These are phyloP conservation scores for Elymus sibiricus DNA, from an alignment of 176 grass and related monocot genomes.

Conservation along the genomic window DNA sequence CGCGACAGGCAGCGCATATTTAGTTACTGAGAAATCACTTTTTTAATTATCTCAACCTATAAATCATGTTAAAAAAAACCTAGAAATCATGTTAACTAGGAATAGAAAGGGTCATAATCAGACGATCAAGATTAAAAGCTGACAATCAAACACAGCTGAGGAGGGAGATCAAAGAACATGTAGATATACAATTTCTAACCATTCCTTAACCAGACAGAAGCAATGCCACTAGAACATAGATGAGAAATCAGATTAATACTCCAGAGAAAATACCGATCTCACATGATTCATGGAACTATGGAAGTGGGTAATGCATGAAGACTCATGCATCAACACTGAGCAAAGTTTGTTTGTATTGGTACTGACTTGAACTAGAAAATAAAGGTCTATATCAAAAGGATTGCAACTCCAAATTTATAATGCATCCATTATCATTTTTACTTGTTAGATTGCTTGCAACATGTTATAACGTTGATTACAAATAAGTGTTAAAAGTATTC, in stretches of 20 bases:
- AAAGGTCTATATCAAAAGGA: neutral
- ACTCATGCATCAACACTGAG: neutral
- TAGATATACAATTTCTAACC: neutral
- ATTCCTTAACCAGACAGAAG: neutral
- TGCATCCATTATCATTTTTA: neutral
- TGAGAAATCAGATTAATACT: neutral
- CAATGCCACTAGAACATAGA: neutral
- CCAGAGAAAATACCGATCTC: neutral
- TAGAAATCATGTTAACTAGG: neutral
- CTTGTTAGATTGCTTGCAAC: neutral
- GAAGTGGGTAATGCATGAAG: constrained; percentile 7
- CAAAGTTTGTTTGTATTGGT: neutral
- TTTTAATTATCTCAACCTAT: neutral
- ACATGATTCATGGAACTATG: constrained; percentile 21
- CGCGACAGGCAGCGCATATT: neutral
- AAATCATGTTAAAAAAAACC: neutral
- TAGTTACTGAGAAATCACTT: neutral
- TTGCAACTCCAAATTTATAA: neutral
- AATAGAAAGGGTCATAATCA: neutral
- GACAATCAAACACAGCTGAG: neutral
- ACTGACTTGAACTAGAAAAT: constrained; percentile 16
- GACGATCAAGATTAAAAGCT: neutral
- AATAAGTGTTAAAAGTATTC: neutral
- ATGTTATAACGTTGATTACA: neutral
- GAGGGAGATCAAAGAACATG: neutral